phyloP scores from a whole-genome alignment of 305 asterid species.

The Andrographis paniculata region DNA sequence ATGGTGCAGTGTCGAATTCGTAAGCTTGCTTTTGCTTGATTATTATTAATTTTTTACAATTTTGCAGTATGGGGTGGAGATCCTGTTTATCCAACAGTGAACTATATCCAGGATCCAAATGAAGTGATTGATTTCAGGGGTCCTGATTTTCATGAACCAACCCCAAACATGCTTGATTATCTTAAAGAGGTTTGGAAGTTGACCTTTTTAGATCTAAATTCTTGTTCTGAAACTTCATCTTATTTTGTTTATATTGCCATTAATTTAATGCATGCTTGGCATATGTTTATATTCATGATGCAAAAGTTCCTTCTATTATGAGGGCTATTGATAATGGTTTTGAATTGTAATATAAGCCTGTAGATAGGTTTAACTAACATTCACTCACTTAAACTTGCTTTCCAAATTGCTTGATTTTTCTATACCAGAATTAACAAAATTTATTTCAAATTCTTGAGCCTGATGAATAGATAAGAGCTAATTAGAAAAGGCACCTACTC shows the following conservation, averaged over 20 bases:
- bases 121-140: slow-evolving; percentile 92
- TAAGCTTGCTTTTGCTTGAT: neutral
- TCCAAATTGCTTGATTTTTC: too few species aligned
- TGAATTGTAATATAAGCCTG: too few species aligned
- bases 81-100: slow-evolving; percentile 93
- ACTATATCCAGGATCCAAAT: slow-evolving; percentile 93
- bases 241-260: neutral
- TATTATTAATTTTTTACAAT: slow-evolving; percentile 7
- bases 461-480: too few species aligned
- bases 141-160: slow-evolving; percentile 95
- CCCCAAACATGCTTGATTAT: slow-evolving; percentile 82
- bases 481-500: too few species aligned
- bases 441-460: too few species aligned
- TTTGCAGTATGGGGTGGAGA: slow-evolving; percentile 99
- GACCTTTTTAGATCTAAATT: neutral
- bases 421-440: too few species aligned
- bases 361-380: too few species aligned
- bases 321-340: too few species aligned
- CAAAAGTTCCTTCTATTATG: too few species aligned
- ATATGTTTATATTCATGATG: too few species aligned
- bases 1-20: neutral
- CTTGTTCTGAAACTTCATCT: neutral
- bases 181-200: slow-evolving; percentile 68
- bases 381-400: too few species aligned
- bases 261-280: too few species aligned